phyloP scores from a whole-genome alignment of 495 filamentous ascomycete genomes.

The Paragyromitra xinjiangensis region DNA sequence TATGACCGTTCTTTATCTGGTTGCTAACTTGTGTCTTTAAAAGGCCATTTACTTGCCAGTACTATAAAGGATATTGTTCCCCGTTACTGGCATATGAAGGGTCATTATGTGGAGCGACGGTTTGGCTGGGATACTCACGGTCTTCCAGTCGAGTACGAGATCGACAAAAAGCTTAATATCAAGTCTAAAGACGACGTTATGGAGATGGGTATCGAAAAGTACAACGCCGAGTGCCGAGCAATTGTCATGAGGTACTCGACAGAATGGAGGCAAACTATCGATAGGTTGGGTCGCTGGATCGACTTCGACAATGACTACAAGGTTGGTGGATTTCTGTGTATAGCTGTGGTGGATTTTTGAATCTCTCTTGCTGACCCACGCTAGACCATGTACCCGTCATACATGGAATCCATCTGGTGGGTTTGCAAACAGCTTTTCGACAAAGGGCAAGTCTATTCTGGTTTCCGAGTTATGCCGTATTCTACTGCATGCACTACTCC shows the following conservation, averaged over 20 bases:
- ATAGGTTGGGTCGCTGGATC: slow-evolving; percentile 93
- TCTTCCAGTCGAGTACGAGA: slow-evolving; percentile 95
- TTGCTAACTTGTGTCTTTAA: slow-evolving; percentile 23
- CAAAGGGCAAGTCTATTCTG: slow-evolving; percentile 87
- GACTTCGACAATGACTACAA: slow-evolving; percentile 99
- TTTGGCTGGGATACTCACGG: slow-evolving; percentile 93
- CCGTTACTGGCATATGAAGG: slow-evolving; percentile 97
- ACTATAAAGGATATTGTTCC: slow-evolving; percentile 99
- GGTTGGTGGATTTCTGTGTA: slow-evolving; percentile 60
- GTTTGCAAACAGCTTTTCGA: slow-evolving; percentile 92
- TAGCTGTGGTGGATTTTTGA: background rate
- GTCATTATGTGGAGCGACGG: slow-evolving; percentile 78
- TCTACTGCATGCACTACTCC: slow-evolving; percentile 90
- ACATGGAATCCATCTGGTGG: slow-evolving; percentile 98
- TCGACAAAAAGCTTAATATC: slow-evolving; percentile 95
- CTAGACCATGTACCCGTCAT: slow-evolving; percentile 89
- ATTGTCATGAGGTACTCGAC: slow-evolving; percentile 93
- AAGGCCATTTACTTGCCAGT: slow-evolving; percentile 81
- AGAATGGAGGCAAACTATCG: slow-evolving; percentile 91
- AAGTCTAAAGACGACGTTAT: slow-evolving; percentile 87
- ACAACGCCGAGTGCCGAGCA: slow-evolving; percentile 90
- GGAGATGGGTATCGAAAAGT: slow-evolving; percentile 85
- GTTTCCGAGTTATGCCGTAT: slow-evolving; percentile 92
- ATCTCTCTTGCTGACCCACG: slow-evolving; percentile 12
- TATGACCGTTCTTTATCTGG: background rate